Evolutionary conservation across 495 filamentous ascomycete species (phyloP).

Genomic region (Hypoxylon subgilvum): DNA sequence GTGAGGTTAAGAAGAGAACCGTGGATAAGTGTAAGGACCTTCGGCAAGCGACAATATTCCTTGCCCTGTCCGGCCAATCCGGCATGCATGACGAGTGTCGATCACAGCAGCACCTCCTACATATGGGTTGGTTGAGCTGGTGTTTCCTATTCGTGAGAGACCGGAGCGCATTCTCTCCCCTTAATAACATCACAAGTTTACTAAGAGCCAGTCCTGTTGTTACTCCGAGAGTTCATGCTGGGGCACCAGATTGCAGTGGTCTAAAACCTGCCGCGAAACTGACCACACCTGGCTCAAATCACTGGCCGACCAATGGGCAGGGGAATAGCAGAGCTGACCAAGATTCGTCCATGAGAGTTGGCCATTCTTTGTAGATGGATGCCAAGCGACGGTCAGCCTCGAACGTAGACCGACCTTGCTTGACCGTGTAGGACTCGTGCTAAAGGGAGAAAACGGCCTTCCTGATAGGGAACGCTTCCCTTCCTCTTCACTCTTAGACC

Average conservation of each 20-base stretch:
- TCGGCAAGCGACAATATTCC: slow-evolving; percentile 19
- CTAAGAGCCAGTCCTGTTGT: slow-evolving; percentile 11
- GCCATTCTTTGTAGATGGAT: not conserved
- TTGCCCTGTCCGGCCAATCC: slow-evolving; percentile 18
- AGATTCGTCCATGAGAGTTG: slow-evolving; percentile 2
- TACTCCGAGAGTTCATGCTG: no score
- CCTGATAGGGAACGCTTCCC: slow-evolving; percentile 19
- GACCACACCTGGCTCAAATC: not conserved
- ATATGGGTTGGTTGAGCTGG: slow-evolving; percentile 25
- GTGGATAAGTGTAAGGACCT: slow-evolving; percentile 18
- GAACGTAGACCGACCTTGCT: slow-evolving; percentile 5
- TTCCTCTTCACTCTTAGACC: slow-evolving; percentile 2
- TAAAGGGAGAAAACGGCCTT: slow-evolving; percentile 17
- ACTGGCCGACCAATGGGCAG: slow-evolving; percentile 7
- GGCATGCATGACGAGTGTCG: slow-evolving; percentile 28
- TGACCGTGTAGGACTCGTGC: slow-evolving; percentile 3
- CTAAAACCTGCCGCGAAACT: slow-evolving; percentile 22
- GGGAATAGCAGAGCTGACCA: slow-evolving; percentile 3
- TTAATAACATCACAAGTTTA: slow-evolving; percentile 14
- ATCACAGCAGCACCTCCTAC: slow-evolving; percentile 33
- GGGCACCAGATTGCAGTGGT: no score
- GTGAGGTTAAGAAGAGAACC: slow-evolving; percentile 26
- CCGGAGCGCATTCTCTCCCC: slow-evolving; percentile 6
- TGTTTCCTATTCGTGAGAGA: slow-evolving; percentile 13
- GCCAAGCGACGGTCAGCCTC: slow-evolving; percentile 19